phyloP scores from a whole-genome alignment of 2,329 filamentous ascomycete genomes.

The Aspergillus tamarii region DNA sequence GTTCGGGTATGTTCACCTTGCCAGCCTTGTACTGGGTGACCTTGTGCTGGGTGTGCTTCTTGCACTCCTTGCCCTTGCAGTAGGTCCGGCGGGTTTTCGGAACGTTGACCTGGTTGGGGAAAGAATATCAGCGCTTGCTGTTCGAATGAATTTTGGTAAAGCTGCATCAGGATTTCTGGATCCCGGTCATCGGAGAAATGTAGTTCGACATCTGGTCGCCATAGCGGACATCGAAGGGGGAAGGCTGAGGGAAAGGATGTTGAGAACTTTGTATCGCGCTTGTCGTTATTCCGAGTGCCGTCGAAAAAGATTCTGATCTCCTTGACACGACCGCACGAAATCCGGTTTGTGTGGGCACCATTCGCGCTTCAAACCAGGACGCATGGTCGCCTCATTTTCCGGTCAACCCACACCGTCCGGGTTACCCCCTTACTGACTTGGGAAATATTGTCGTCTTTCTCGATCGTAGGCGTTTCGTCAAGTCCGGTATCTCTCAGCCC shows the following conservation, averaged over 20 bases:
- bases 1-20: slow-evolving; percentile 63
- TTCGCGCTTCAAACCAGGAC: neutral
- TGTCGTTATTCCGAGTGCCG: neutral
- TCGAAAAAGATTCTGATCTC: neutral
- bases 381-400: neutral
- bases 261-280: neutral
- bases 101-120: slow-evolving; percentile 79
- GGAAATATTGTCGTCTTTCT: neutral
- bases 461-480: neutral
- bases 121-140: slow-evolving; percentile 29
- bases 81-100: slow-evolving; percentile 97
- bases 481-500: neutral
- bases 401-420: neutral
- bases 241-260: neutral
- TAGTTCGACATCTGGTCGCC: slow-evolving; percentile 4
- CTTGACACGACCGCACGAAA: neutral
- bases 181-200: slow-evolving; percentile 22
- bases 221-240: neutral
- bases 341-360: neutral
- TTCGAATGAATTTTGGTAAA: slow-evolving; percentile 12
- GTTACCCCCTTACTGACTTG: neutral
- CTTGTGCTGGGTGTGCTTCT: slow-evolving; percentile 90
- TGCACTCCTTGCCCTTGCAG: slow-evolving; percentile 95
- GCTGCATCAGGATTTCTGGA: slow-evolving; percentile 9
- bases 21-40: slow-evolving; percentile 97